Conservation (phyloP, 1,139 yeast species). For the Suhomyces coccinellae region DNA sequence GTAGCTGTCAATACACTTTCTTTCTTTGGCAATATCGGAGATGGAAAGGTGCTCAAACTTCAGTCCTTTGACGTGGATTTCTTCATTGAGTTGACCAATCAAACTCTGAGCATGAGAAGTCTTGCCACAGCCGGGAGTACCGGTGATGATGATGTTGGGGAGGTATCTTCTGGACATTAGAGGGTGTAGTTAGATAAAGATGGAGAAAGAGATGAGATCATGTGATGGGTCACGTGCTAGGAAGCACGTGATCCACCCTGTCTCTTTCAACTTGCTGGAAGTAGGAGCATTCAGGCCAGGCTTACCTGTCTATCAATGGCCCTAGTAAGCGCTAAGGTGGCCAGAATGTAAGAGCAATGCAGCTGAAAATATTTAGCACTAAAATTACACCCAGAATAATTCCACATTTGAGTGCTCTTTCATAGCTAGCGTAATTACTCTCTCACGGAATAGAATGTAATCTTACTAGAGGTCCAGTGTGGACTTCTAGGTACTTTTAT, state of each 20-base stretch:
- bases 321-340: too few relatives aligned
- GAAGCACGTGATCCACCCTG: background rate
- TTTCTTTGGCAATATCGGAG: slow-evolving; percentile 78
- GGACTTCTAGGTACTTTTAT: too few relatives aligned
- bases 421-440: too few relatives aligned
- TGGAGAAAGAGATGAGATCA: background rate
- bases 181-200: background rate
- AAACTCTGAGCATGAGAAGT: slow-evolving; percentile 77
- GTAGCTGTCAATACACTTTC: slow-evolving; percentile 76
- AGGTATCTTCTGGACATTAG: slow-evolving; percentile 43
- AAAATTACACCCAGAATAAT: too few relatives aligned
- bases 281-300: too few relatives aligned
- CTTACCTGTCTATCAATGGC: too few relatives aligned
- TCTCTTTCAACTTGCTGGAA: too few relatives aligned
- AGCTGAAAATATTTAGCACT: too few relatives aligned
- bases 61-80: slow-evolving; percentile 28
- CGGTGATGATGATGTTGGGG: slow-evolving; percentile 89
- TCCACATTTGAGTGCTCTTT: too few relatives aligned
- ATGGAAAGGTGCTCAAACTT: slow-evolving; percentile 62
- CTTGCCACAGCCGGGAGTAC: slow-evolving; percentile 98
- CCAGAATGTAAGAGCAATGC: too few relatives aligned
- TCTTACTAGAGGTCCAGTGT: too few relatives aligned
- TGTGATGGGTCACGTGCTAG: background rate
- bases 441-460: too few relatives aligned
- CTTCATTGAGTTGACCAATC: slow-evolving; percentile 42